Conservation (phyloP, 2,329 filamentous ascomycete species). For the Hawksworthiomyces lignivorus region DNA sequence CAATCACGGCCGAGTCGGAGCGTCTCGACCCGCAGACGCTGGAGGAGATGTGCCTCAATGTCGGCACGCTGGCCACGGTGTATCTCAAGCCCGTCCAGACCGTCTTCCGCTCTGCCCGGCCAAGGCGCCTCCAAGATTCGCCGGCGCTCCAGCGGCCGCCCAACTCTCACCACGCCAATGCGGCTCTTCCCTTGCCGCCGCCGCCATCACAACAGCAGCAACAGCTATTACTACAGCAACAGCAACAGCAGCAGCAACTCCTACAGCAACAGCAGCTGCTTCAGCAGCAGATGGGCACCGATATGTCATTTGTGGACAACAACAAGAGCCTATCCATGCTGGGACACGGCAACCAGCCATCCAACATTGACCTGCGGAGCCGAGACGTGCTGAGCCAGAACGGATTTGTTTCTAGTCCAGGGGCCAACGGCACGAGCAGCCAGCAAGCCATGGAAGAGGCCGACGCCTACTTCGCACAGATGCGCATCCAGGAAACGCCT, state of each 20-base stretch:
- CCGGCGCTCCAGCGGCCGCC: conserved; percentile 77
- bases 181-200: conserved; percentile 20
- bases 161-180: conserved; percentile 23
- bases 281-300: conserved; percentile 2
- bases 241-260: conserved; percentile 8
- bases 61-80: conserved; percentile 91
- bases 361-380: conserved; percentile 40
- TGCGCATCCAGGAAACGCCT: conserved; percentile 58
- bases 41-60: conserved; percentile 94
- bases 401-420: conserved; percentile 9
- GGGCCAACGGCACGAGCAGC: conserved; percentile 39
- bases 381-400: conserved; percentile 14
- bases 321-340: conserved; percentile 56
- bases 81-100: conserved; percentile 97
- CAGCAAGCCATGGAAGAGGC: conserved; percentile 72
- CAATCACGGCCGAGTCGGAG: conserved; percentile 93
- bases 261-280: conserved; percentile 5
- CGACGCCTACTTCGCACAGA: conserved; percentile 80
- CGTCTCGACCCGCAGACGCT: conserved; percentile 84
- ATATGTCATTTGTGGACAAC: conserved; percentile 33
- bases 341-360: conserved; percentile 44
- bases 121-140: conserved; percentile 69
- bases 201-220: conserved; percentile 8
- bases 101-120: conserved; percentile 84
- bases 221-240: conserved; percentile 3